Evolutionary conservation across 2,329 filamentous ascomycete species (phyloP), one percentile per base, ranked within the genome.

Genomic region (Aspergillus luchuensis): DNA sequence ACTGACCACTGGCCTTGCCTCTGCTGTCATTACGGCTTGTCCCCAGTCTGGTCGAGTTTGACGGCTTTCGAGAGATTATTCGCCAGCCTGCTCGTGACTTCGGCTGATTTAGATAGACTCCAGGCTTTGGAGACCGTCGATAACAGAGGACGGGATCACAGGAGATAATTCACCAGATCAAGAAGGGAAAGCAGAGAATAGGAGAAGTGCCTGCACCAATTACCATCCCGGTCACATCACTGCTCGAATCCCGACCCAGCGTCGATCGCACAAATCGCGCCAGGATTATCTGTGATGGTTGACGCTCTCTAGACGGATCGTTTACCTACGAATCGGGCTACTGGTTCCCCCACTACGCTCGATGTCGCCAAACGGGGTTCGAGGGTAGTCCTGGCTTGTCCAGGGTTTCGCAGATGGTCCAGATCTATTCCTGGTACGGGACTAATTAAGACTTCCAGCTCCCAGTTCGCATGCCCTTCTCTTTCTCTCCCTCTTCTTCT

Each of bases 211-310:
- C 55, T 64, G 43, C 45, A 58, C 71, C 72, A 75, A 75, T 74
- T 54, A 69, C 59, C 56, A 62, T 57, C 21, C 48, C 49, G 48
- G 58, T 59, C 65, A 68, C 66, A 58, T 57, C 56, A 58, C 57
- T 59, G 52, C 51, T 65, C 59, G 56, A 64, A 61, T 62, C 60
- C 66, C 63, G 66, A 50, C 53, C 61, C 55, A 60, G 64, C 60
- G 69, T 72, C 63, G 62, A 70, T 67, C 64, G 59, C 67, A 63
- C 63, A 65, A 64, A 66, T 59, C 63, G 60, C 58, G 60, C 62
- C 65, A 67, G 66, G 62, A 69, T 69, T 60, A 59, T 64, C 53
- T 56, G 53, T 61, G 59, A 63, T 59, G 52, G 47, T 57, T 60
- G 48, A 47, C 41, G 19, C 53, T 36, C 17, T 51, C 61, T 63